Evolutionary conservation across 345 rosid species (phyloP).

Genomic region (Gossypium raimondii): DNA sequence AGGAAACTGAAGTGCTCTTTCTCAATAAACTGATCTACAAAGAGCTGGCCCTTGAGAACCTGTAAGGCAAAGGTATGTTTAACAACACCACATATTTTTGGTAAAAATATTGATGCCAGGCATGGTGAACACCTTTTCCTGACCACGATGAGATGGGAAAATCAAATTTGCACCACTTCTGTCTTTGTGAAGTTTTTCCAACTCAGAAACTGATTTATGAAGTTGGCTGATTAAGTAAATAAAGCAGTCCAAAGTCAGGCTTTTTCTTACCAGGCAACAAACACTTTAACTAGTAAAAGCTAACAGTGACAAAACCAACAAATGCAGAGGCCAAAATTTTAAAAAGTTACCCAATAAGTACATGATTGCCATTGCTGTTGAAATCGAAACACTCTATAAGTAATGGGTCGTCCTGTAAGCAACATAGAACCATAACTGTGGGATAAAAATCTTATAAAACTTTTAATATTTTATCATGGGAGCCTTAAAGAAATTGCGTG

Average conservation of each 20-base stretch:
- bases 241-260: constrained; percentile 1
- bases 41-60: constrained; percentile 72
- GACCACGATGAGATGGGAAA: constrained; percentile 35
- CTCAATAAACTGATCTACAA: constrained; percentile 62
- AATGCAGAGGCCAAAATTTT: neutral
- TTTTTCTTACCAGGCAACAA: neutral
- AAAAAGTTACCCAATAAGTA: constrained; percentile 55
- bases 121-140: constrained; percentile 50
- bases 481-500: neutral
- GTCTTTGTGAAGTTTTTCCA: constrained; percentile 55
- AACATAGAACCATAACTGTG: constrained; percentile 13
- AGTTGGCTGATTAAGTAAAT: constrained; percentile 42
- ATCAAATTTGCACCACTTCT: constrained; percentile 46
- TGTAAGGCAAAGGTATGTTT: constrained; percentile 17
- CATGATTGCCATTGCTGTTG: constrained; percentile 63
- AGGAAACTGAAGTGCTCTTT: constrained; percentile 47
- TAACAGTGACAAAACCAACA: constrained; percentile 1
- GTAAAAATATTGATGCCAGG: neutral
- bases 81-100: neutral
- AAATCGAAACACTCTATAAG: constrained; percentile 83
- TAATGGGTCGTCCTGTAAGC: constrained; percentile 63
- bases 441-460: neutral
- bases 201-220: constrained; percentile 61
- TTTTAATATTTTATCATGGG: neutral
- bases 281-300: neutral